Evolutionary conservation across 2,329 filamentous ascomycete genomes (phyloP).

Genomic region (Penicillium frequentans): DNA sequence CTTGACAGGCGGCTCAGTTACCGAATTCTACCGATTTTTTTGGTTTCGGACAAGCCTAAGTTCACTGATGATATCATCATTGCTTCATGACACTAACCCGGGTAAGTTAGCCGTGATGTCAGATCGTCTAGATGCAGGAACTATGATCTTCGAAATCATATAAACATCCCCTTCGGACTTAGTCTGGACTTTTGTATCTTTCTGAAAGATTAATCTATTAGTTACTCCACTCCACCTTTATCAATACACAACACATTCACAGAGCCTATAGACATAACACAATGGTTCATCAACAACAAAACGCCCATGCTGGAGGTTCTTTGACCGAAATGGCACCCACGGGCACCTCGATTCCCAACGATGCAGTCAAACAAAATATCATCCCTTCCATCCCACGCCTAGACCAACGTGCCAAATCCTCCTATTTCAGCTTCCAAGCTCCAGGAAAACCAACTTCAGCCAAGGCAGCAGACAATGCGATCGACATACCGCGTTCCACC

Average conservation of each 20-base stretch:
- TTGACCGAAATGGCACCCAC: conserved; percentile 41
- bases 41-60: background rate
- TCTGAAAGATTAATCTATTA: background rate
- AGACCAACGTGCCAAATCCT: conserved; percentile 42
- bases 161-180: background rate
- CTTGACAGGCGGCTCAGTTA: background rate
- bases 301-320: conserved; percentile 37
- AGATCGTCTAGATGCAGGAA: background rate
- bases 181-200: background rate
- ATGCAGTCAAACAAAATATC: conserved; percentile 45
- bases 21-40: background rate
- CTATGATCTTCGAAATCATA: background rate
- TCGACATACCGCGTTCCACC: conserved; percentile 45
- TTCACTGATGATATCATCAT: background rate
- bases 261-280: background rate
- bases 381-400: conserved; percentile 52
- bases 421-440: conserved; percentile 35
- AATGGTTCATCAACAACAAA: conserved; percentile 19
- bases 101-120: background rate
- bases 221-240: background rate
- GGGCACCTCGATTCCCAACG: conserved; percentile 46
- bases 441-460: conserved; percentile 37
- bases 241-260: background rate
- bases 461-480: conserved; percentile 50
- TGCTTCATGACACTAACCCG: background rate